phyloP scores from a whole-genome alignment of 2,329 filamentous ascomycete genomes.

The Hypomyces rosellus region DNA sequence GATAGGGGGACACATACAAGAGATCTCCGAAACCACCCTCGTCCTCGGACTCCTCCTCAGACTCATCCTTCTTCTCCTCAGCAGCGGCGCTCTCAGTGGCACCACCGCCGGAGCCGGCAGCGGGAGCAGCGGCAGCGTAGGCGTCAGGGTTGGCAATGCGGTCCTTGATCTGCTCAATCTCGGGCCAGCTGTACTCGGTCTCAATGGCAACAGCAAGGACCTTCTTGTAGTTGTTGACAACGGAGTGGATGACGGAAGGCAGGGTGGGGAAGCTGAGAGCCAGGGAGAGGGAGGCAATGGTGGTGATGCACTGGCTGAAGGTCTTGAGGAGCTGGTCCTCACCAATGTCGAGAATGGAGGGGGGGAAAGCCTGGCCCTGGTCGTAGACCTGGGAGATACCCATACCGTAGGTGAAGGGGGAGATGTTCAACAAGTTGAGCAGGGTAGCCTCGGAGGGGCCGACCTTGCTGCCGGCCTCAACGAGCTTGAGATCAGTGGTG shows the following conservation, averaged over 20 bases:
- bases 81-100: slow-evolving; percentile 47
- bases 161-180: slow-evolving; percentile 98
- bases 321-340: slow-evolving; percentile 88
- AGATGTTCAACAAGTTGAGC: slow-evolving; percentile 99
- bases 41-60: slow-evolving; percentile 63
- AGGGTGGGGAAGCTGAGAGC: slow-evolving; percentile 93
- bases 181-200: slow-evolving; percentile 90
- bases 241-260: slow-evolving; percentile 90
- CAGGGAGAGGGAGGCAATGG: slow-evolving; percentile 86
- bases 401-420: slow-evolving; percentile 99
- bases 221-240: slow-evolving; percentile 99
- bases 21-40: slow-evolving; percentile 73
- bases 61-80: slow-evolving; percentile 59
- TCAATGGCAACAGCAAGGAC: slow-evolving; percentile 79
- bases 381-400: slow-evolving; percentile 95
- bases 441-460: slow-evolving; percentile 97
- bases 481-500: slow-evolving; percentile 93
- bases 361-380: slow-evolving; percentile 85
- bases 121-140: slow-evolving; percentile 79
- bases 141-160: slow-evolving; percentile 98
- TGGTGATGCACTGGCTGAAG: slow-evolving; percentile 73
- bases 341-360: slow-evolving; percentile 83
- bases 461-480: slow-evolving; percentile 89
- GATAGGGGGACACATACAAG: slow-evolving; percentile 46
- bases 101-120: slow-evolving; percentile 52